A percentile compares a stretch with the other conserved stretches of the same genome.
Conservation (phyloP, 2,329 filamentous ascomycete genomes). For the Diaporthe longicolla region DNA sequence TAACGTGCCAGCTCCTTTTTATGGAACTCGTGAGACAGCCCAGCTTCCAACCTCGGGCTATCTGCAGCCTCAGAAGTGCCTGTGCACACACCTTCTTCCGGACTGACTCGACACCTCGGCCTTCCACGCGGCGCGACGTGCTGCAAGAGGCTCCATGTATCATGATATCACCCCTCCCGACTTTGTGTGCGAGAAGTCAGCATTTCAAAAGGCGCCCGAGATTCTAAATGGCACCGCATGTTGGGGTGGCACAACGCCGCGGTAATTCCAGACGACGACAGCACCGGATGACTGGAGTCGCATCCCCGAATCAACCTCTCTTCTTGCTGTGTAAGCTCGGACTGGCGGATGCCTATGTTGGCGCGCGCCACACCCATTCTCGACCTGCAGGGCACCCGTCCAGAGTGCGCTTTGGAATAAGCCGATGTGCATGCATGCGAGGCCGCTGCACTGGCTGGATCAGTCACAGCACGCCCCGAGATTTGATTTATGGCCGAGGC, state of each 20-base stretch:
- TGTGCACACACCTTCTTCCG: neutral
- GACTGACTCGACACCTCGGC: constrained; percentile 19
- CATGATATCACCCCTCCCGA: constrained; percentile 39
- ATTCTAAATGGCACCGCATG: constrained; percentile 23
- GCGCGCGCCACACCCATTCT: constrained; percentile 34
- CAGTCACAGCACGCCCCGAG: constrained; percentile 16
- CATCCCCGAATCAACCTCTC: constrained; percentile 35
- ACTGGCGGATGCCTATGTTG: constrained; percentile 15
- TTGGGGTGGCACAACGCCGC: constrained; percentile 34
- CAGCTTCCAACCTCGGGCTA: constrained; percentile 4
- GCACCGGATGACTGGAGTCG: constrained; percentile 32
- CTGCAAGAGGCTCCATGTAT: constrained; percentile 32
- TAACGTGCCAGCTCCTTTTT: constrained; percentile 17
- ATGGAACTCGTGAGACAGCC: constrained; percentile 7
- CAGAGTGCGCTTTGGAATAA: constrained; percentile 22
- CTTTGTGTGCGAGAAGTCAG: neutral
- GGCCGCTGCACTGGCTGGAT: constrained; percentile 17
- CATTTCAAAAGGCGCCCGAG: constrained; percentile 1
- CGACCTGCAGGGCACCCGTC: neutral
- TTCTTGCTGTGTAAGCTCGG: neutral
- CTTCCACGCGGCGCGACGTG: constrained; percentile 24
- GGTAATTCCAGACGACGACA: constrained; percentile 13
- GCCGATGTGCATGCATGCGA: constrained; percentile 3
- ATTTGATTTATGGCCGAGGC: constrained; percentile 9
- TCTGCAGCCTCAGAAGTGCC: constrained; percentile 25